A percentile compares a stretch with the other conserved stretches of the same genome.
phyloP scores from a whole-genome alignment of 1,284 basidiomycete species.

The Testicularia cyperi region DNA sequence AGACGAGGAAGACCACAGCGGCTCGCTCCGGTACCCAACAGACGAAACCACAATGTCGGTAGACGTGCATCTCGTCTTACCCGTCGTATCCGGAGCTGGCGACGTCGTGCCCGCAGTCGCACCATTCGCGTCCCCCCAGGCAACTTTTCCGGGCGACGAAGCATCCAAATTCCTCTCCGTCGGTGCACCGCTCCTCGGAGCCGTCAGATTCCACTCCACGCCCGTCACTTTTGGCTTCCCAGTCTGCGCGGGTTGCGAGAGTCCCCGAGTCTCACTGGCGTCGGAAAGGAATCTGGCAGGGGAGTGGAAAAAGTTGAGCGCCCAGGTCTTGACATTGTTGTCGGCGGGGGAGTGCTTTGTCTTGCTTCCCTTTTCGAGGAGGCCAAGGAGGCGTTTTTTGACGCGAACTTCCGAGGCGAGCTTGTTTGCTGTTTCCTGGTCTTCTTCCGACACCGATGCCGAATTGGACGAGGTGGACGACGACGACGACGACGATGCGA shows the following conservation, averaged over 20 bases:
- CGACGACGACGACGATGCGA: constrained; percentile 14
- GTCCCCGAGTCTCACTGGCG: neutral
- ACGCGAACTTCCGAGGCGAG: constrained; percentile 58
- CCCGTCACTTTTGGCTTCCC: constrained; percentile 5
- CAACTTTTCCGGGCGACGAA: constrained; percentile 15
- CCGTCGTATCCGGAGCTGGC: no score
- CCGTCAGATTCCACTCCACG: constrained; percentile 48
- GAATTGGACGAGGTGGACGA: neutral
- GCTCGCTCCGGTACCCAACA: constrained; percentile 80
- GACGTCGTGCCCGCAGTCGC: constrained; percentile 30
- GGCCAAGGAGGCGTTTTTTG: constrained; percentile 65
- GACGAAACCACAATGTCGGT: constrained; percentile 84
- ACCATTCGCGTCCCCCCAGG: constrained; percentile 11
- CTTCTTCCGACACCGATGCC: no score
- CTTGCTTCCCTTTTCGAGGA: constrained; percentile 72
- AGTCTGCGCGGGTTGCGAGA: no score
- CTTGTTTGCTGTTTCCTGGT: constrained; percentile 5
- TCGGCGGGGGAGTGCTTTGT: constrained; percentile 49
- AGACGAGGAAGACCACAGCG: constrained; percentile 55
- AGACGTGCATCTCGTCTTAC: constrained; percentile 64
- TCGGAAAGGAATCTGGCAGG: constrained; percentile 39
- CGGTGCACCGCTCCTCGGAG: constrained; percentile 8
- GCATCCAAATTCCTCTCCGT: constrained; percentile 17
- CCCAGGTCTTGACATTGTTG: constrained; percentile 38
- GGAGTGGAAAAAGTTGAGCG: constrained; percentile 46